Conservation (phyloP, 768 basidiomycete species). For the Naematelia encephala region DNA sequence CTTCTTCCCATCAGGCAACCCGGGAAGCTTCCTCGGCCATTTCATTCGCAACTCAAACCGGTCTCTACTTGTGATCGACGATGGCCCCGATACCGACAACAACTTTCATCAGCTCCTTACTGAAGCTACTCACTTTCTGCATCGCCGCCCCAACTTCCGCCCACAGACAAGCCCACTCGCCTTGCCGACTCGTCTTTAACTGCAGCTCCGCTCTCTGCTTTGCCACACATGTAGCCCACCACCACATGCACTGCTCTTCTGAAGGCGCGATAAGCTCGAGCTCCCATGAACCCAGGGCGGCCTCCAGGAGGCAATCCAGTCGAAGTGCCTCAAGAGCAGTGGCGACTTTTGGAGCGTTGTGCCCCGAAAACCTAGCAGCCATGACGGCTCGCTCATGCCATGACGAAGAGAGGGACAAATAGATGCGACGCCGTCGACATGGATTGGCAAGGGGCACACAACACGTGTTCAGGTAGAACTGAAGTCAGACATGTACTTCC, state of each 20-base stretch:
- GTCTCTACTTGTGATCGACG: conserved; percentile 8
- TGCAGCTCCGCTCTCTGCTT: background rate
- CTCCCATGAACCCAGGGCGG: conserved; percentile 20
- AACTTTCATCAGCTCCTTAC: background rate
- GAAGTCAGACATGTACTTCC: no score
- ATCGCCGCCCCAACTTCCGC: conserved; percentile 12
- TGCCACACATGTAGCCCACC: conserved; percentile 32
- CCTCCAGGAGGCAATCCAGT: conserved; percentile 36
- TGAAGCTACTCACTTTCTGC: conserved; percentile 13
- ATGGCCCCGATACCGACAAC: background rate
- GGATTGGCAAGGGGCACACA: conserved; percentile 12
- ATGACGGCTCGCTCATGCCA: conserved; percentile 31
- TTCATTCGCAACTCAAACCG: conserved; percentile 32
- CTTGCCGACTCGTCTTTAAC: conserved; percentile 3
- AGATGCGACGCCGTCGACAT: conserved; percentile 25
- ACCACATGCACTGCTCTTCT: conserved; percentile 29
- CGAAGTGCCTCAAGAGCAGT: conserved; percentile 14
- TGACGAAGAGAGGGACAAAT: conserved; percentile 16
- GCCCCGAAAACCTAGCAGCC: conserved; percentile 8
- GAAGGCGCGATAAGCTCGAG: conserved; percentile 12
- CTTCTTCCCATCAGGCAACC: conserved; percentile 5
- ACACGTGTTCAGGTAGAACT: background rate
- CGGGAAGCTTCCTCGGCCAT: conserved; percentile 15
- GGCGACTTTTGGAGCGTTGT: background rate
- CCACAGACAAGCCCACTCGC: conserved; percentile 23